Evolutionary conservation across 1,284 basidiomycete species (phyloP).

Genomic region (Anthracocystis setariae): DNA sequence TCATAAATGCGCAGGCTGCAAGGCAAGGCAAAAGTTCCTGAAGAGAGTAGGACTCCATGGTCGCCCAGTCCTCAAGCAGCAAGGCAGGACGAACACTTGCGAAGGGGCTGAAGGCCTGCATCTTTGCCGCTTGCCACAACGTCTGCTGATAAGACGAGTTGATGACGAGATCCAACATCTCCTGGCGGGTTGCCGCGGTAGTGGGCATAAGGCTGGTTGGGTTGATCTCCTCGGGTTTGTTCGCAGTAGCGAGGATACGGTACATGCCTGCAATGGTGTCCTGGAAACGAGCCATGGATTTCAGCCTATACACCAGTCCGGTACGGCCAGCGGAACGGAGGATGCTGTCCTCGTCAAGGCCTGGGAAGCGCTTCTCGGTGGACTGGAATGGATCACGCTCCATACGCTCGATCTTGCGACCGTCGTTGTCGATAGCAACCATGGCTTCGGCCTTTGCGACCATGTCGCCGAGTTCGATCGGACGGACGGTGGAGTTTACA

Average conservation of each 20-base stretch:
- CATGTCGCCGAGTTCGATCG: constrained; percentile 30
- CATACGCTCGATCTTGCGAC: constrained; percentile 35
- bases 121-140: constrained; percentile 30
- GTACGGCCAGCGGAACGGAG: constrained; percentile 45
- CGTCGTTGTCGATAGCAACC: constrained; percentile 38
- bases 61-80: constrained; percentile 45
- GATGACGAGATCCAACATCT: constrained; percentile 34
- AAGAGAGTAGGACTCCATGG: constrained; percentile 43
- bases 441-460: constrained; percentile 20
- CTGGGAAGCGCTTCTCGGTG: constrained; percentile 44
- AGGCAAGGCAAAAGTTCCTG: constrained; percentile 34
- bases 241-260: constrained; percentile 32
- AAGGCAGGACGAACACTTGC: constrained; percentile 37
- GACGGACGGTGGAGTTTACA: constrained; percentile 41
- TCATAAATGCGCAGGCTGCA: constrained; percentile 41
- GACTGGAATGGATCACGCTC: constrained; percentile 39
- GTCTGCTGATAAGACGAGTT: constrained; percentile 20
- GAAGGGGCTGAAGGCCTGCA: constrained; percentile 36
- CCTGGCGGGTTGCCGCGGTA: constrained; percentile 23
- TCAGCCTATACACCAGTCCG: constrained; percentile 36
- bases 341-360: constrained; percentile 46
- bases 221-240: constrained; percentile 8
- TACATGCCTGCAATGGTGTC: constrained; percentile 42
- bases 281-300: constrained; percentile 42
- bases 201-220: constrained; percentile 14